phyloP scores from a whole-genome alignment of 345 rosid species.

The Eucalyptus tenuipes region DNA sequence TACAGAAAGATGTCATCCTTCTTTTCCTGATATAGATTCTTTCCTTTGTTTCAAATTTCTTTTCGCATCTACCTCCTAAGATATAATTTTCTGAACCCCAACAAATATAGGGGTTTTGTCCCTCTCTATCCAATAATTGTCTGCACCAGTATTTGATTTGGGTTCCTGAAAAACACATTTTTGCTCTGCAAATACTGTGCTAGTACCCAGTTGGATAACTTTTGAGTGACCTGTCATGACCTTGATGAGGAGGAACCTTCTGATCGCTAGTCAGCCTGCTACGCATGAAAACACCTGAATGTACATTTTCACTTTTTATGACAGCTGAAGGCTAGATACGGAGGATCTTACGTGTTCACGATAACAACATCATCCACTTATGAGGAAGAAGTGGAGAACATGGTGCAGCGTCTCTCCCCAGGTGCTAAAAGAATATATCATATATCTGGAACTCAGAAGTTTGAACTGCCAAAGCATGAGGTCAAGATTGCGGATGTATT shows the following conservation, averaged over 20 bases:
- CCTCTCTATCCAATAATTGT: neutral
- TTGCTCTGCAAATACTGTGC: neutral
- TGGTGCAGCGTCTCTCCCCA: conserved; percentile 49
- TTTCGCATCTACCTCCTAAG: neutral
- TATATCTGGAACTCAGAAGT: conserved; percentile 87
- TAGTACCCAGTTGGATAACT: neutral
- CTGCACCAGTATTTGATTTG: neutral
- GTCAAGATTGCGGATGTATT: conserved; percentile 67
- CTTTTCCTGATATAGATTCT: neutral
- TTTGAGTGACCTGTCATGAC: neutral
- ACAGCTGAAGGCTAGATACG: conserved; percentile 80
- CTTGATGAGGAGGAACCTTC: neutral
- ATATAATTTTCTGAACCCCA: neutral
- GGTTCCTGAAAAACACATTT: neutral
- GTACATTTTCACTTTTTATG: neutral
- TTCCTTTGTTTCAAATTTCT: neutral
- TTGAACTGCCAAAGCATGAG: conserved; percentile 80
- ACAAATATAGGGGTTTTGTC: neutral
- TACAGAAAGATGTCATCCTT: neutral
- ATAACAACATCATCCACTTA: conserved; percentile 62
- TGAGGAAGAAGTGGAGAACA: conserved; percentile 53
- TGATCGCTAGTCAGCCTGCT: neutral
- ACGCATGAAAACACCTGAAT: neutral
- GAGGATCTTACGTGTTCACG: conserved; percentile 77
- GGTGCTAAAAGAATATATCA: conserved; percentile 68